Base-by-base conservation (phyloP, 768 basidiomycete genomes). In the Dacryopinax primogenitus region DNA sequence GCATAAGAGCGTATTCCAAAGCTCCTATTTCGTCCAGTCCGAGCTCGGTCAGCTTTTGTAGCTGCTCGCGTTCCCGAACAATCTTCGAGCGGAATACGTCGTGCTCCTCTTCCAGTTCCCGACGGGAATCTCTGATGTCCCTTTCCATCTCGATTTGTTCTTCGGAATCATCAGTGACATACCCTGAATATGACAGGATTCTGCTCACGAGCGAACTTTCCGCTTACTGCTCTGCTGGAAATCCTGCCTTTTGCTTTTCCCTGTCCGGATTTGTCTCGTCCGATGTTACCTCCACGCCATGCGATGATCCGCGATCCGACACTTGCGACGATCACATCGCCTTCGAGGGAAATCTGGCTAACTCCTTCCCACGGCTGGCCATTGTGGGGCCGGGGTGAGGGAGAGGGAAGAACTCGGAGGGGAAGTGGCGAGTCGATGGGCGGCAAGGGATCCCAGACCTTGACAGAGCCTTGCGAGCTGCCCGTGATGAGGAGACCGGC, bases 1-100 rank as follows among this genome's bases (percentile, higher is more conserved):
- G 80, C 88, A 92, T 92, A 51, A 92, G 72, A 0, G 85, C 80
- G 69, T 92, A 92, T 70, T 90, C 86, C 30, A 92, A 76, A 0
- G 86, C 88, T 70, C 90, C 90, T 1, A 74, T 74, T 69, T 92
- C 90, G 65, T 79, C 84, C 39, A 92, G 74, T 1, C 90, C 90
- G 2, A 92, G 79, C n/a, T 75, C 74, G 34, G 83, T 77, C 26
- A 91, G 72, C 12, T 80, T 78, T 1, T 77, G 77, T 13, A 76
- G 75, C 67, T 92, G 87, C 68, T 84, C 86, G 28, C 77, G 76
- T 66, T 83, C 82, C 34, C 82, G 78, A 0, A 79, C 79, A 68
- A 80, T 77, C 1, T 71, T 72, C 16, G 74, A 75, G 45, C 76
- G 76, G 0, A 68, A 63, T 58, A 75, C 64, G 6, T 75, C 71